A percentile compares a stretch with the other conserved stretches of the same genome.
phyloP scores from a whole-genome alignment of 306 rosid species.

The Corylus heterophylla region DNA sequence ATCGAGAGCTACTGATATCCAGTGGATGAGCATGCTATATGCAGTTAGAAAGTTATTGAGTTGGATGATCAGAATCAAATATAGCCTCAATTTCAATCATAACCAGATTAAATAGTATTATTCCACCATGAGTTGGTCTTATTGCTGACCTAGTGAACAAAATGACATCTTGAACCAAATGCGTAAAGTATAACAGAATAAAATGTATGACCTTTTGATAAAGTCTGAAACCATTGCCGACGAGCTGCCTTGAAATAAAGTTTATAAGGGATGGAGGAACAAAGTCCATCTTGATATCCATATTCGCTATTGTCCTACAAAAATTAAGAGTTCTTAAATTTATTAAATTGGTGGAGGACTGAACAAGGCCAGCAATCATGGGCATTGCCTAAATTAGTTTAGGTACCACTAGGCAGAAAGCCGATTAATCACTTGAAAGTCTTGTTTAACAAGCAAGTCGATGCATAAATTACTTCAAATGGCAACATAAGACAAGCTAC shows the following conservation, averaged over 20 bases:
- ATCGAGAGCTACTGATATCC: not conserved
- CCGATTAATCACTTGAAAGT: not conserved
- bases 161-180: slow-evolving; percentile 1
- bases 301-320: slow-evolving; percentile 78
- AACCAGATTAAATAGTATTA: slow-evolving; percentile 6
- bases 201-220: slow-evolving; percentile 72
- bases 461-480: not conserved
- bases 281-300: slow-evolving; percentile 92
- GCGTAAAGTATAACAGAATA: slow-evolving; percentile 15
- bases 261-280: slow-evolving; percentile 83
- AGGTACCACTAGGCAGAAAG: not conserved
- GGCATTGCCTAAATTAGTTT: not conserved
- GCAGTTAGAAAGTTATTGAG: not conserved
- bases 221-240: slow-evolving; percentile 86
- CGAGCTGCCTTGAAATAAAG: slow-evolving; percentile 90
- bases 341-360: slow-evolving; percentile 17
- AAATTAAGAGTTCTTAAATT: slow-evolving; percentile 25
- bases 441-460: not conserved
- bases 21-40: not conserved
- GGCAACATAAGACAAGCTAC: not conserved
- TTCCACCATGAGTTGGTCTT: slow-evolving; percentile 10
- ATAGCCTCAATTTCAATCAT: slow-evolving; percentile 7
- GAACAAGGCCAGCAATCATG: slow-evolving; percentile 2
- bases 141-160: slow-evolving; percentile 5
- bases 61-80: slow-evolving; percentile 8